Evolutionary conservation across 352 stramenopile species (phyloP).

Genomic region (Pythium dissimile): DNA sequence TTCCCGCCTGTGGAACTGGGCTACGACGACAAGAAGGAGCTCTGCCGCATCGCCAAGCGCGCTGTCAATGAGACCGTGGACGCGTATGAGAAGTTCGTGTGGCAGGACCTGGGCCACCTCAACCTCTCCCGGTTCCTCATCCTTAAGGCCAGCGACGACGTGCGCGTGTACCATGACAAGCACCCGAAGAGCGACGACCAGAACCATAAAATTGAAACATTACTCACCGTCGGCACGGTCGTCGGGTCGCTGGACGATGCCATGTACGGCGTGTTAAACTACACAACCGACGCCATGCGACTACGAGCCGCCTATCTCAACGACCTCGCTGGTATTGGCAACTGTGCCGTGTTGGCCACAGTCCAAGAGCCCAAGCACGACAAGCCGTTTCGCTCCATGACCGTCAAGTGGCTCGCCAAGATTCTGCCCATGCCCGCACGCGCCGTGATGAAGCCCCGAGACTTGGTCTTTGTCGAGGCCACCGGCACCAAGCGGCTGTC

Average conservation of each 20-base stretch:
- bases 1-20: slow-evolving; percentile 18
- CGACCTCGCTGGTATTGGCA: slow-evolving; percentile 27
- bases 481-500: slow-evolving; percentile 33
- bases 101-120: slow-evolving; percentile 5
- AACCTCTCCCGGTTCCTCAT: slow-evolving; percentile 8
- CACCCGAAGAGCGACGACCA: background rate
- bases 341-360: slow-evolving; percentile 42
- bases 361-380: slow-evolving; percentile 37
- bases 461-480: slow-evolving; percentile 55
- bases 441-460: slow-evolving; percentile 43
- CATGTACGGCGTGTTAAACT: slow-evolving; percentile 20
- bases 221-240: slow-evolving; percentile 20
- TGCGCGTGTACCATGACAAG: slow-evolving; percentile 22
- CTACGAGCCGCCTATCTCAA: slow-evolving; percentile 28
- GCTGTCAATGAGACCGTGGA: slow-evolving; percentile 6
- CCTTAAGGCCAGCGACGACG: slow-evolving; percentile 18
- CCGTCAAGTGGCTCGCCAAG: slow-evolving; percentile 24
- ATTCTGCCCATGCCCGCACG: slow-evolving; percentile 21
- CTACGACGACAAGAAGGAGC: slow-evolving; percentile 23
- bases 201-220: slow-evolving; percentile 3
- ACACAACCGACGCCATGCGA: slow-evolving; percentile 22
- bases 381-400: slow-evolving; percentile 41
- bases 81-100: slow-evolving; percentile 14
- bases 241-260: slow-evolving; percentile 21
- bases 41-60: slow-evolving; percentile 21